Evolutionary conservation across 202 grass and related monocot genomes (phyloP), one percentile per base, ranked within the genome.

Genomic region (Hordeum pubiflorum): DNA sequence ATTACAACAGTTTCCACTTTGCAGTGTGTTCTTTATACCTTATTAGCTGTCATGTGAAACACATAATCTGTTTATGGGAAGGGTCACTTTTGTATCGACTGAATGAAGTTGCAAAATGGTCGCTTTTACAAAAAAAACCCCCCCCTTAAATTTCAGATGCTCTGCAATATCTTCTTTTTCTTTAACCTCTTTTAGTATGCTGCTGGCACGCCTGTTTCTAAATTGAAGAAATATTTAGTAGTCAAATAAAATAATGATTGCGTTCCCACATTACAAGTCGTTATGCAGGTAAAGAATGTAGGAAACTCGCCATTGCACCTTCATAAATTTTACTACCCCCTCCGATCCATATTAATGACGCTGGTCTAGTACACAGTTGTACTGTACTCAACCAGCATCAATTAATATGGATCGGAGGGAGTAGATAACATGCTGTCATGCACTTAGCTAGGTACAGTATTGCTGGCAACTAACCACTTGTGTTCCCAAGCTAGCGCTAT

Each of bases 1-100:
- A 62, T 60, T 82, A 34, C 64, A 63, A 58, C 36, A 26, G 23
- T 83, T 60, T 84, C 46, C 22, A 61, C 74, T 69, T 84, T 21
- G 27, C 14, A 34, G 3, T 78, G 26, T 68, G 21, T 74, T 63
- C 33, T 67, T 24, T 24, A 15, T 37, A 36, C 50, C 31, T 63
- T 54, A 54, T 54, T 72, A 29, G 24, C 20, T 60, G 27, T 72
- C 48, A 72, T 44, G 33, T 74, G 24, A 73, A 56, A 14, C 36
- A 54, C 48, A 24, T 12, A 22, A 64, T 64, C 14, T 58, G 8
- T 69, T 78, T 69, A 69, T 40, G 7, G 39, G 37, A 72, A 20
- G 21, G 23, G 43, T 71, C 78, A 27, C n/a, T 40, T 41, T 63
- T 39, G 22, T 39, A 17, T 79, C 21, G 48, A 78, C n/a, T 37